Evolutionary conservation across 495 filamentous ascomycete species (phyloP), one percentile per base, ranked within the genome.

Genomic region (Penicillium waksmanii): DNA sequence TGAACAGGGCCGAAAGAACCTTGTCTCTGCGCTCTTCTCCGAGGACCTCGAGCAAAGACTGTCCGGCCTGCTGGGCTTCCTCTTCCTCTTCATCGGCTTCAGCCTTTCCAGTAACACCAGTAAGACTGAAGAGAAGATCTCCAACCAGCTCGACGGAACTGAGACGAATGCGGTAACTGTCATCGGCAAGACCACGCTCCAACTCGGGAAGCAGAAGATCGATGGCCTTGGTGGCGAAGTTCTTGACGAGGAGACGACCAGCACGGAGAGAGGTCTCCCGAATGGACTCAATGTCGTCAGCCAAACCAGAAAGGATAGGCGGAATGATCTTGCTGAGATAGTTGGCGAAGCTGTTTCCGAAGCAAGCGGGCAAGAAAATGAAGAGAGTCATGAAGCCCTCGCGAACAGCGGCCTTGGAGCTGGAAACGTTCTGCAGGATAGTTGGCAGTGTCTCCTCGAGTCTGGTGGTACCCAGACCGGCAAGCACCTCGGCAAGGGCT

Each of bases 341-440:
- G 67, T 90, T 88, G 60, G 95, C 91, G 71, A 98, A 98, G 77
- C 93, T 96, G 81, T 98, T 98, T 64, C 95, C 95, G 70, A 98
- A 98, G 75, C 95, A 98, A 56, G 96, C 96, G 17, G 95, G 95
- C 75, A 98, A 85, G 82, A 96, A 98, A 63, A 98, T 97, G 77
- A 98, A 98, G 42, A 98, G 83, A 27, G 95, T 96, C 95, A 98
- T 98, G 81, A 98, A 98, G 36, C 95, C 95, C 80, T 98, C 95
- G 59, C 95, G 87, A 58, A 97, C 91, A 61, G 91, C 82, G 18
- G 95, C 73, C 73, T 97, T 98, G 52, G 91, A 83, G 67, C 95
- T 98, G 62, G 90, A 86, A 51, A 96, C 93, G 64, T 98, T 98
- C 68, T 98, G 95, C 25, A 98, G 76, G 59, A 98, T 97, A 7